phyloP scores from a whole-genome alignment of 345 rosid species.

The Hirschfeldia incana region DNA sequence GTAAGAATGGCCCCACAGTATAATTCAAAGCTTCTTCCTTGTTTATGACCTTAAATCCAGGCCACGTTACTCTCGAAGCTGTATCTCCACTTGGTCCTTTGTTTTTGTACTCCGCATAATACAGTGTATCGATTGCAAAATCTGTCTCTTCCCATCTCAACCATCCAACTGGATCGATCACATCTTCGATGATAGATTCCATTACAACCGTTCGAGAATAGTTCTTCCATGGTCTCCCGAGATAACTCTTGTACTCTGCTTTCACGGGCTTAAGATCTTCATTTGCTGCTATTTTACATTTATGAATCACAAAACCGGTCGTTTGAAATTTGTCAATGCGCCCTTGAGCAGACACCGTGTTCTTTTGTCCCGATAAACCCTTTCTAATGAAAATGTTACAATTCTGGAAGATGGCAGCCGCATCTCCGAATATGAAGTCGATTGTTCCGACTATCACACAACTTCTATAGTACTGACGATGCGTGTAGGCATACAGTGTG shows the following conservation, averaged over 20 bases:
- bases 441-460: background rate
- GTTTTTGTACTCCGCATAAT: constrained; percentile 72
- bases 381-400: background rate
- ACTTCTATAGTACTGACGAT: background rate
- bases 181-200: constrained; percentile 63
- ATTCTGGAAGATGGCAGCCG: background rate
- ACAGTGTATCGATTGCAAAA: constrained; percentile 51
- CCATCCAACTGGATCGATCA: constrained; percentile 75
- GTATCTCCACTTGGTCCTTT: constrained; percentile 59
- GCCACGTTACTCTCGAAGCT: constrained; percentile 64
- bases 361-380: background rate
- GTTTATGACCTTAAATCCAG: constrained; percentile 53
- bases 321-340: background rate
- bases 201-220: constrained; percentile 67
- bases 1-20: constrained; percentile 60
- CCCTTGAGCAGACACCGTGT: background rate
- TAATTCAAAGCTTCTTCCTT: constrained; percentile 54
- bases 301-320: background rate
- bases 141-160: constrained; percentile 54
- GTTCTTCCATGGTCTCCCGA: constrained; percentile 80
- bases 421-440: background rate
- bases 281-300: background rate
- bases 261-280: constrained; percentile 32
- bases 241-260: constrained; percentile 52
- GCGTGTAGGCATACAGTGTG: background rate